phyloP scores from a whole-genome alignment of 441 rosid genomes.

The Erodium chrysanthum region DNA sequence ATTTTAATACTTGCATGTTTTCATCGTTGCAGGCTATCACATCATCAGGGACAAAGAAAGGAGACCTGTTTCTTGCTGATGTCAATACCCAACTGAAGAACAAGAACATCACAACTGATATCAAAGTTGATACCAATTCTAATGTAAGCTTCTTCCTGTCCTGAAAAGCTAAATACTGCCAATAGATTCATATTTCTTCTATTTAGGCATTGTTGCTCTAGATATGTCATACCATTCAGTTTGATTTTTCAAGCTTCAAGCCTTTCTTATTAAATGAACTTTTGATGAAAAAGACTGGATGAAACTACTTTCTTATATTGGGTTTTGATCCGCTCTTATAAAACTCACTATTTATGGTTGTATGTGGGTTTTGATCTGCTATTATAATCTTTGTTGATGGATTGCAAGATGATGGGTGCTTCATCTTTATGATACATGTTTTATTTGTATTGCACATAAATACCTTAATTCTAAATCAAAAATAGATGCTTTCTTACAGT shows the following conservation, averaged over 20 bases:
- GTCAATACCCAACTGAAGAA: constrained; percentile 71
- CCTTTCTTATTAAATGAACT: no score
- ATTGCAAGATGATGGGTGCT: neutral
- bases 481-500: neutral
- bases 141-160: constrained; percentile 41
- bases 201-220: no score
- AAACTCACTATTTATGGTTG: neutral
- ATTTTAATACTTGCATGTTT: neutral
- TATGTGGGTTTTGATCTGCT: neutral
- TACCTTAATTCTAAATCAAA: neutral
- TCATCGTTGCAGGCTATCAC: constrained; percentile 39
- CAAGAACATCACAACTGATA: constrained; percentile 69
- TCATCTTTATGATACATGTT: neutral
- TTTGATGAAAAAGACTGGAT: no score
- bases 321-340: neutral
- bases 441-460: neutral
- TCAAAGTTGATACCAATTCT: constrained; percentile 82
- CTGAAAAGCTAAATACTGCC: neutral
- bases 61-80: constrained; percentile 43
- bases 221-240: no score
- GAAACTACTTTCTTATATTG: neutral
- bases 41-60: constrained; percentile 50
- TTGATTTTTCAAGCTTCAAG: no score
- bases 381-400: neutral
- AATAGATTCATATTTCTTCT: no score